These are phyloP conservation scores for Aspergillus indologenus DNA, from an alignment of 495 filamentous ascomycete species.

Conservation along the genomic window DNA sequence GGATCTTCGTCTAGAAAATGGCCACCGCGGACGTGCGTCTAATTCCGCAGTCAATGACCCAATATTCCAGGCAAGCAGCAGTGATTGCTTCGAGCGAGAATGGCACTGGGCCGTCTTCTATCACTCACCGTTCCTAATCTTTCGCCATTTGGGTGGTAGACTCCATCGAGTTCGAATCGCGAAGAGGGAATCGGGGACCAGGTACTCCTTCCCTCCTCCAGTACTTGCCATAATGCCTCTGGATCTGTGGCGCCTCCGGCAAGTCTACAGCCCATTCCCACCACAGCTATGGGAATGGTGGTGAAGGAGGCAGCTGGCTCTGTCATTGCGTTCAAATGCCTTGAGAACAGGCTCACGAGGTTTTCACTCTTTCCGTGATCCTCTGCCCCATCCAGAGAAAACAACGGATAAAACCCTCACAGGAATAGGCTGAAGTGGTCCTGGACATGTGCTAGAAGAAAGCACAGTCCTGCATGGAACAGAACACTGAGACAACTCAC, in stretches of 20 bases:
- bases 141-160: slow-evolving; percentile 52
- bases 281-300: slow-evolving; percentile 55
- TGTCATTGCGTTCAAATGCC: too few relatives aligned
- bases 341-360: too few relatives aligned
- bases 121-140: slow-evolving; percentile 24
- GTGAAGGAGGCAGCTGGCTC: too few relatives aligned
- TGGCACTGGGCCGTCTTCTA: not conserved
- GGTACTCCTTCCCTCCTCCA: slow-evolving; percentile 46
- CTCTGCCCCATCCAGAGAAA: too few relatives aligned
- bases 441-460: too few relatives aligned
- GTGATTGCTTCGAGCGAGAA: not conserved
- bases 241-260: slow-evolving; percentile 51
- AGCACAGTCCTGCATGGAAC: too few relatives aligned
- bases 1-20: slow-evolving; percentile 49
- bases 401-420: too few relatives aligned
- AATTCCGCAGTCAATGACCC: not conserved
- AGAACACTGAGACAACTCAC: too few relatives aligned
- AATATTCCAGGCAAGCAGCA: not conserved
- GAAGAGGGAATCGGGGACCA: slow-evolving; percentile 48
- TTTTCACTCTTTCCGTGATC: too few relatives aligned
- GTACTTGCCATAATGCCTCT: slow-evolving; percentile 54
- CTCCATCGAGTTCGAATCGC: slow-evolving; percentile 51
- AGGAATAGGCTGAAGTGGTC: too few relatives aligned
- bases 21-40: slow-evolving; percentile 19
- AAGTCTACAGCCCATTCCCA: slow-evolving; percentile 60